Evolutionary conservation across 352 stramenopile genomes (phyloP), one percentile per base, ranked within the genome.

Genomic region (Phytophthora tentaculata): DNA sequence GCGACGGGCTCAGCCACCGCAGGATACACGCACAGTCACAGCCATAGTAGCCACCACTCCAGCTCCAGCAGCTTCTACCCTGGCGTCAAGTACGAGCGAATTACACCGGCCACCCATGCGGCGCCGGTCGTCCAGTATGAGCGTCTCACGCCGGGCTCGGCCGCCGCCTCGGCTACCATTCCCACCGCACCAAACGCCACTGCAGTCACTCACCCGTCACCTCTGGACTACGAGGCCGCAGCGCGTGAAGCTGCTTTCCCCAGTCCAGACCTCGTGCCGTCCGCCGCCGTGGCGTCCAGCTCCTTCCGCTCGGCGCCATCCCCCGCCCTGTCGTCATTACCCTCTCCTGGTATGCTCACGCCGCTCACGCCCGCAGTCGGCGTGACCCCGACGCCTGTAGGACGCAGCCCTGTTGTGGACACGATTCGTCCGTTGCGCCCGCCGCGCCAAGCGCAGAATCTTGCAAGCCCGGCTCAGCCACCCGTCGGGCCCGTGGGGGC

Each of bases 261-360:
- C 28, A 79, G 71, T 35, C 67, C 71, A 5, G 66, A 87, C 52
- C 43, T 73, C 24, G 65, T 79, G 7, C 65, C 74, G 13, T 63
- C 59, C 17, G 57, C 56, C n/a, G 47, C 59, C 13, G 61, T 80
- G 16, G 67, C 60, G 19, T 74, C 71, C 45, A 73, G 71, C 20
- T 71, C 75, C 44, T 83, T 80, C 45, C 65, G 66, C 9, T 74
- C 69, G 0, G 58, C 61, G 28, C 75, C 75, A 17, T 78, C 74
- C 19, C 72, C 77, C 4, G 69, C 66, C 20, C 29, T 87, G 39
- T 78, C 76, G 35, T 83, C 71, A 16, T 61, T 87, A 20, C 79
- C 79, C 3, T 87, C 79, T 0, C 79, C 79, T 16, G 79, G 79
- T 5, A 87, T 87, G 79, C 74, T 87, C 9, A 87, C 79, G 19